A percentile compares a stretch with the other conserved stretches of the same genome.
Evolutionary conservation across 2,329 filamentous ascomycete species (phyloP).

Genomic region (Esteya vermicola): DNA sequence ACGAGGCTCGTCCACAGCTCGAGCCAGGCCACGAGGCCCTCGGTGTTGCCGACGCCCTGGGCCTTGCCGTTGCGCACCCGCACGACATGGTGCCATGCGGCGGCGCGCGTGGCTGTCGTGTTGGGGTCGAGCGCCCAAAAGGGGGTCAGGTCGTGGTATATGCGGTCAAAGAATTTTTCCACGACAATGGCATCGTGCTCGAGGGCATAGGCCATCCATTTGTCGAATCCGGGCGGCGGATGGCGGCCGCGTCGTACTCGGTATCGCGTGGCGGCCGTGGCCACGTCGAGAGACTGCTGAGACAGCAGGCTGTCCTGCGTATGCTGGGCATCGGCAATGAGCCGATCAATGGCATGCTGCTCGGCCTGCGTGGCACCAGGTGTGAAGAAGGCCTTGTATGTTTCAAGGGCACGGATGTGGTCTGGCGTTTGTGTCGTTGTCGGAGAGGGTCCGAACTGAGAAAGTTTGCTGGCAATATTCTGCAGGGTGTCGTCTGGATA

Average conservation of each 20-base stretch:
- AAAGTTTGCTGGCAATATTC: not conserved
- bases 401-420: too few species aligned
- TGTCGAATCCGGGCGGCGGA: conserved; percentile 32
- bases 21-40: conserved; percentile 28
- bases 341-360: conserved; percentile 28
- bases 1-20: conserved; percentile 35
- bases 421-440: not conserved
- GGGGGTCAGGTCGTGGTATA: conserved; percentile 35
- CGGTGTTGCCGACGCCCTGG: conserved; percentile 22
- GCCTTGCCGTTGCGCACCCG: conserved; percentile 31
- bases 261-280: conserved; percentile 30
- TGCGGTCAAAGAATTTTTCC: conserved; percentile 37
- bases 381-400: too few species aligned
- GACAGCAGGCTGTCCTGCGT: conserved; percentile 23
- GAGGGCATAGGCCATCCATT: conserved; percentile 30
- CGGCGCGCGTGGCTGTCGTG: conserved; percentile 18
- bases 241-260: conserved; percentile 31
- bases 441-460: not conserved
- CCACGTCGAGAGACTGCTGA: conserved; percentile 26
- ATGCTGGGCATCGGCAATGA: conserved; percentile 25
- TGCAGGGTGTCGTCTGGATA: not conserved
- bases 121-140: conserved; percentile 38
- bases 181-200: conserved; percentile 27
- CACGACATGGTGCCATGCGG: conserved; percentile 30
- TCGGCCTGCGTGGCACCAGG: conserved; percentile 1